A percentile compares a stretch with the other conserved stretches of the same genome.
phyloP scores from a whole-genome alignment of 2,329 filamentous ascomycete species.

The Xylaria arbuscula region DNA sequence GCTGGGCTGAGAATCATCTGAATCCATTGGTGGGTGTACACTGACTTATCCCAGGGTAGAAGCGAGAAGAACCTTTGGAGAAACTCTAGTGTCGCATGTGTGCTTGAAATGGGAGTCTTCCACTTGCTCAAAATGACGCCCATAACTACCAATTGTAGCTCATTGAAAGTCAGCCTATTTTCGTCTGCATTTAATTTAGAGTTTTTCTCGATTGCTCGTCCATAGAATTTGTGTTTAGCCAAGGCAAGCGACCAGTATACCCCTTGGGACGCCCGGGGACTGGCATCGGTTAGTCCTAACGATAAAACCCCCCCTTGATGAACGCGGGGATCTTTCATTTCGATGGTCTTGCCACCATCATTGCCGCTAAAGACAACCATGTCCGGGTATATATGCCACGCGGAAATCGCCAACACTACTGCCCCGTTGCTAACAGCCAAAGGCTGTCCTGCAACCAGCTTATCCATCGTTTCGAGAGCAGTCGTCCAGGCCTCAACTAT shows the following conservation, averaged over 20 bases:
- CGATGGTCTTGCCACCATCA: slow-evolving; percentile 14
- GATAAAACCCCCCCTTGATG: slow-evolving; percentile 22
- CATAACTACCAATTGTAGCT: no score
- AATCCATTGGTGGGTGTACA: no score
- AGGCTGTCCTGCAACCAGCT: slow-evolving; percentile 46
- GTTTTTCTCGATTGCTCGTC: no score
- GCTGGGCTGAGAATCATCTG: no score
- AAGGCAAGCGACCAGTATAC: slow-evolving; percentile 36
- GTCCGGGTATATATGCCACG: slow-evolving; percentile 10
- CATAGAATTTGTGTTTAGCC: slow-evolving; percentile 34
- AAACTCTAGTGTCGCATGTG: no score
- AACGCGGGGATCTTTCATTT: slow-evolving; percentile 21
- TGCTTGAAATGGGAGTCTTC: no score
- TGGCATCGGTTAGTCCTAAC: slow-evolving; percentile 26
- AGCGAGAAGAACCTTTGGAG: no score
- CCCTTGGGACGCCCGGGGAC: not conserved
- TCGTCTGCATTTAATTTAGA: no score
- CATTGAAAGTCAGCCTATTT: no score
- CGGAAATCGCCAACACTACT: not conserved
- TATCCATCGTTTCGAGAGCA: slow-evolving; percentile 46
- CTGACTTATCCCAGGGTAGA: no score
- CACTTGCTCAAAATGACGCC: no score
- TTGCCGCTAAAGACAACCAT: not conserved
- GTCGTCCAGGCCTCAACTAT: slow-evolving; percentile 48
- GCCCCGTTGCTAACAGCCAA: slow-evolving; percentile 32